Evolutionary conservation across 83 land plant genomes (phyloP).

Genomic region (Diphasiastrum complanatum): DNA sequence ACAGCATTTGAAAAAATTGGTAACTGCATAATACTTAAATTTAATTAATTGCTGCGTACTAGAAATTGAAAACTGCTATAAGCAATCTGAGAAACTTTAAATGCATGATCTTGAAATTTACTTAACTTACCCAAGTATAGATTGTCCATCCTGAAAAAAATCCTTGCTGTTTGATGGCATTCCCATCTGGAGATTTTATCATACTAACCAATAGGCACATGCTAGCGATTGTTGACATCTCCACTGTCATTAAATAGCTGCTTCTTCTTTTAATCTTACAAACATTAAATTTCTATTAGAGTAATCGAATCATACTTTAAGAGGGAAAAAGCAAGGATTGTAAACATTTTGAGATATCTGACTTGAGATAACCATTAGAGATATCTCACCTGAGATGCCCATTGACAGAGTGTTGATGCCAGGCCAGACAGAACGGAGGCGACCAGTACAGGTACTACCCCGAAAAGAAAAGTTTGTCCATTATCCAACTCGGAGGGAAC

Average conservation of each 20-base stretch:
- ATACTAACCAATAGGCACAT: conserved; percentile 73
- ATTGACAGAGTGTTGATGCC: conserved; percentile 93
- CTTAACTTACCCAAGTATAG: conserved; percentile 62
- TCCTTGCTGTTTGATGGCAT: conserved; percentile 67
- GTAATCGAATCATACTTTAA: background rate
- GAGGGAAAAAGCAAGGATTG: background rate
- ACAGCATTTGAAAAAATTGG: conserved; percentile 77
- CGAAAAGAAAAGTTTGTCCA: conserved; percentile 51
- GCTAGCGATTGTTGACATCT: conserved; percentile 89
- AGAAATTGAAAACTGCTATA: background rate
- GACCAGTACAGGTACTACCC: conserved; percentile 75
- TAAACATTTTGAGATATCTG: no score
- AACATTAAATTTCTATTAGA: background rate
- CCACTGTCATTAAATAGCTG: conserved; percentile 93
- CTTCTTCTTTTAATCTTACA: conserved; percentile 84
- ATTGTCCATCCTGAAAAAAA: conserved; percentile 93
- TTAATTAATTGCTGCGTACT: background rate
- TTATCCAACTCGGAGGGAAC: conserved; percentile 28
- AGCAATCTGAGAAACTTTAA: conserved; percentile 1
- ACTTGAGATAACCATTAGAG: no score
- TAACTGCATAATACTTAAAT: conserved; percentile 41
- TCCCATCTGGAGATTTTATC: conserved; percentile 86
- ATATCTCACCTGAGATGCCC: conserved; percentile 85
- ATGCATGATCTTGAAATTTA: background rate
- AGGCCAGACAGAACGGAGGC: conserved; percentile 94